Evolutionary conservation across 140 eudicot species (phyloP), one percentile per base, ranked within the genome.

Genomic region (Ambrosia hybrid): DNA sequence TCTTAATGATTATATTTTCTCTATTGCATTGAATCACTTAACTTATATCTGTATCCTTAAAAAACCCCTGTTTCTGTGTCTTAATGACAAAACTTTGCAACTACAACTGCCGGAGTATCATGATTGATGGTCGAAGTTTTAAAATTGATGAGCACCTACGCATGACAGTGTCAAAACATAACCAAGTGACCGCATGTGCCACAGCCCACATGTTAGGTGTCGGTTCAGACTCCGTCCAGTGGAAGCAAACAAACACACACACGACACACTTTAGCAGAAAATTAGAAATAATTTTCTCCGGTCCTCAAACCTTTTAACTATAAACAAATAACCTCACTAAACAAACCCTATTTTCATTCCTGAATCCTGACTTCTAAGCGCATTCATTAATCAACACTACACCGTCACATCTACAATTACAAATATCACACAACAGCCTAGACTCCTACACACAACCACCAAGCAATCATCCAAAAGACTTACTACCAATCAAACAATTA

Each of bases 21-120:
- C 14, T 56, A 71, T 16, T 45, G 14, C 30, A 71, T 10, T 56
- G 48, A 3, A 43, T 21, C 59, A 45, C 59, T 15, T 55, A 11
- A 55, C 76, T 59, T 53, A 53, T 33, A 70, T 37, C 2, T 30
- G 63, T 36, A 37, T 41, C 46, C 46, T 41, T 5, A 69, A 37
- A 11, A 69, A 69, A 69, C 5, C 46, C 48, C 51, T 38, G 9
- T 9, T 37, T 38, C 52, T 52, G 21, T 71, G 53, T 56, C 17
- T 16, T 9, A 17, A 12, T 56, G 66, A 56, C 51, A 37, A 34
- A 67, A 21, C 9, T 70, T 15, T 70, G 52, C 52, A 56, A 39
- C n/a, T 37, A 37, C n/a, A 53, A 34, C 30, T 9, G 30, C 33
- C 37, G 36, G 64, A 57, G 30, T 13, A 70, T 14, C 66, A 37